Base-by-base conservation (phyloP, 495 filamentous ascomycete genomes). In the Eremomyces bilateralis region DNA sequence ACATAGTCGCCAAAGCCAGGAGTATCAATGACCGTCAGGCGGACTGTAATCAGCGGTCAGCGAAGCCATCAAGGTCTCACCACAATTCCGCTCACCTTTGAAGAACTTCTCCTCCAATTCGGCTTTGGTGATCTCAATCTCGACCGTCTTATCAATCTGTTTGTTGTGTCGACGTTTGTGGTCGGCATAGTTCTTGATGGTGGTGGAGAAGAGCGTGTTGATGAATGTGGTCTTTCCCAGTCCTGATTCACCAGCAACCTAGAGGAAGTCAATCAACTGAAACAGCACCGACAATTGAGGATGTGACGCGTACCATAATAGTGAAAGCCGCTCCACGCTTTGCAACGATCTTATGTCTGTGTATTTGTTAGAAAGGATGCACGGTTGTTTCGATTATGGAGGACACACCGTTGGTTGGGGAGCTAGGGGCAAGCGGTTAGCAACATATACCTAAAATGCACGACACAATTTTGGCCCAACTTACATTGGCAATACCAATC, bases 81-180 rank as follows among this genome's bases (percentile, higher is more conserved):
- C 20, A 33, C 19, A n/a, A 20, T 28, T 15, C 21, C 35, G 22
- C 40, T 37, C 66, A 95, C 85, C 85, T 67, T 97, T 97, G 73
- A 97, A 97, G 67, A 97, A 97, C 67, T 97, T 97, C 73, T 97
- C 88, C 63, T 97, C 88, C 40, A 97, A 61, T 64, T 97, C 88
- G 33, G 88, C 88, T 68, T 97, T 97, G 54, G 88, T 97, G 52
- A 97, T 97, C 57, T 95, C 88, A 50, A 97, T 97, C 64, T 97
- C 88, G 36, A 97, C 88, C 6, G 88, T 97, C 62, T 94, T 94
- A 65, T 97, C 88, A 36, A 93, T 67, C 62, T 97, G 88, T 71
- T 97, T 97, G 60, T 83, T 80, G 60, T 97, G 88, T 46, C 88
- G 79, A 56, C 80, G 77, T 64, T 88, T 83, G 68, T 97, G 88